Evolutionary conservation across 1,284 basidiomycete species (phyloP).

Genomic region (Xerocomus minutiporus): DNA sequence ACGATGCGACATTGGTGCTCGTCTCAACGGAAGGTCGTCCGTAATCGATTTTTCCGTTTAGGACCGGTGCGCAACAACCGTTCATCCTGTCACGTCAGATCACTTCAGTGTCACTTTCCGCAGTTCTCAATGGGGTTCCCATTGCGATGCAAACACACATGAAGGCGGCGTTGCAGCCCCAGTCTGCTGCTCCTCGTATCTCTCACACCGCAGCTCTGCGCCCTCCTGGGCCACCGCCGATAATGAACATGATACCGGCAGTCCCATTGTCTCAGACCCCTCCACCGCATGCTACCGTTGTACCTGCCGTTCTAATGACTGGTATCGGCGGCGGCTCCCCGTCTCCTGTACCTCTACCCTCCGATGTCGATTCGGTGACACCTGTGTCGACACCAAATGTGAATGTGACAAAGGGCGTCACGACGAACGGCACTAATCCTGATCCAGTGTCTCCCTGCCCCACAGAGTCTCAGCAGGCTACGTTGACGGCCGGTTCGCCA

Average conservation of each 20-base stretch:
- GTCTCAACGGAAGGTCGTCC: constrained; percentile 38
- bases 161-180: constrained; percentile 46
- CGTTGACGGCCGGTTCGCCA: neutral
- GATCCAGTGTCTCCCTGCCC: neutral
- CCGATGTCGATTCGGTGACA: neutral
- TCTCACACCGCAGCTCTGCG: constrained; percentile 39
- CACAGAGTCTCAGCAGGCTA: neutral
- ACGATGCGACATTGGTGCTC: constrained; percentile 42
- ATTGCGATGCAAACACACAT: constrained; percentile 52
- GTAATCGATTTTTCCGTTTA: constrained; percentile 35
- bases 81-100: constrained; percentile 33
- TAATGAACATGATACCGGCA: constrained; percentile 24
- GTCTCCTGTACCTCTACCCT: too few species aligned
- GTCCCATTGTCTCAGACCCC: constrained; percentile 18
- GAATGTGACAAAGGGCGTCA: neutral
- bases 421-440: neutral
- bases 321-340: too few species aligned
- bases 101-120: constrained; percentile 20
- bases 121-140: constrained; percentile 39
- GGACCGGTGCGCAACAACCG: constrained; percentile 33
- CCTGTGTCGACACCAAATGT: neutral
- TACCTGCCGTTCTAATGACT: neutral
- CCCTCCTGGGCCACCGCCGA: constrained; percentile 32
- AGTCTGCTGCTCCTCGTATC: constrained; percentile 48
- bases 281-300: constrained; percentile 35